These are phyloP conservation scores for Populus euphratica DNA, from an alignment of 345 rosid genomes.

Conservation along the genomic window DNA sequence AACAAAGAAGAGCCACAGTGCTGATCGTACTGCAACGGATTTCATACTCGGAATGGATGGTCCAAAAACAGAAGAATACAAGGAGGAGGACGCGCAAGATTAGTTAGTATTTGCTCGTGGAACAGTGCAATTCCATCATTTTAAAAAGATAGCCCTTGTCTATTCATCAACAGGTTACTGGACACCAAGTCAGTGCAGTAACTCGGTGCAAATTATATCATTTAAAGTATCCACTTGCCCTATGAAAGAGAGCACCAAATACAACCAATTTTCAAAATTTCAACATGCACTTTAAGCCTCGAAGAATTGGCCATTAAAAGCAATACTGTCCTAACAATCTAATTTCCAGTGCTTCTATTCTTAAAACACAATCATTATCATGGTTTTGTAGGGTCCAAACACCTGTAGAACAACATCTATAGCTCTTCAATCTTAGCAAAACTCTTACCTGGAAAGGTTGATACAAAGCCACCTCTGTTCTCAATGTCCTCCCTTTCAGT, in stretches of 20 bases:
- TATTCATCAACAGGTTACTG: background rate
- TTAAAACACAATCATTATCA: background rate
- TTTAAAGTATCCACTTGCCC: background rate
- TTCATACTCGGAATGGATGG: background rate
- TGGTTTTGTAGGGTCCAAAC: background rate
- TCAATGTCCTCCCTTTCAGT: constrained; percentile 62
- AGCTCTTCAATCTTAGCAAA: background rate
- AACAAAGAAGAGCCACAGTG: background rate
- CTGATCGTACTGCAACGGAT: background rate
- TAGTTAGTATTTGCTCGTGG: background rate
- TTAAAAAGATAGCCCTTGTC: background rate
- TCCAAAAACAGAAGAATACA: background rate
- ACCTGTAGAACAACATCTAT: background rate
- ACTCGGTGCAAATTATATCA: background rate
- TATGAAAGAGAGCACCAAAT: background rate
- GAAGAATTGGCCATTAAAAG: background rate
- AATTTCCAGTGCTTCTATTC: background rate
- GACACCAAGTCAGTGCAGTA: background rate
- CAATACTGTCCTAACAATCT: background rate
- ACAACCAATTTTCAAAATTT: background rate
- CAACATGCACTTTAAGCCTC: background rate
- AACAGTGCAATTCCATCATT: background rate
- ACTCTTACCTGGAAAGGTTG: constrained; percentile 73
- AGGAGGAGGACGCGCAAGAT: background rate
- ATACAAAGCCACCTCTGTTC: constrained; percentile 84